phyloP scores from a whole-genome alignment of 1,284 basidiomycete genomes.

The Coniophora puteana region DNA sequence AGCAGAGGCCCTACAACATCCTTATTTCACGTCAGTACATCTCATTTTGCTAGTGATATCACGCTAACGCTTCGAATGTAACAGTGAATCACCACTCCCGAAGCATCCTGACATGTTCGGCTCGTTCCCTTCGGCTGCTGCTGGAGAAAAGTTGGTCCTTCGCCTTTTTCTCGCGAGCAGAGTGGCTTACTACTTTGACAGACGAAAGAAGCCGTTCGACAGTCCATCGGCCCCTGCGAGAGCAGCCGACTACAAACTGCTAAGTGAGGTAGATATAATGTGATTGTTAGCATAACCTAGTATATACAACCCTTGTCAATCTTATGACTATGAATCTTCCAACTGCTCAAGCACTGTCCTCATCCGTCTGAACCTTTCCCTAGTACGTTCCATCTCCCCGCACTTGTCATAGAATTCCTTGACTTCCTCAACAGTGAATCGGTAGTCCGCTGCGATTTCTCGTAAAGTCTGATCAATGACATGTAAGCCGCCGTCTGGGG shows the following conservation, averaged over 20 bases:
- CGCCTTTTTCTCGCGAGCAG: not conserved
- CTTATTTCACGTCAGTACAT: slow-evolving; percentile 80
- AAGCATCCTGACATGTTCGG: slow-evolving; percentile 98
- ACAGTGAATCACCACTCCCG: slow-evolving; percentile 87
- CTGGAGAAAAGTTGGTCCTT: slow-evolving; percentile 83
- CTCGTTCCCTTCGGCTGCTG: slow-evolving; percentile 95
- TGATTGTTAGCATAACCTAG: slow-evolving; percentile 10
- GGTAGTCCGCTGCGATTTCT: slow-evolving; percentile 59
- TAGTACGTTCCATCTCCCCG: slow-evolving; percentile 63
- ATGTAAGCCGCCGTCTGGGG: slow-evolving; percentile 38
- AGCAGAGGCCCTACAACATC: slow-evolving; percentile 85
- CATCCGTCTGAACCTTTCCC: slow-evolving; percentile 61
- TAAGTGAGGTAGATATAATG: slow-evolving; percentile 29
- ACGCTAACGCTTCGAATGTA: slow-evolving; percentile 8
- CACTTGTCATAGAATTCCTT: slow-evolving; percentile 69
- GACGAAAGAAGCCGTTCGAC: slow-evolving; percentile 71
- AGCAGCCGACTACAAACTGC: slow-evolving; percentile 58
- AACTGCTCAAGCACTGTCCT: slow-evolving; percentile 47
- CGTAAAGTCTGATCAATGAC: slow-evolving; percentile 58
- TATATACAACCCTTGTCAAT: not conserved
- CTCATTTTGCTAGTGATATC: not conserved
- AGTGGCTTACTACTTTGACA: slow-evolving; percentile 24
- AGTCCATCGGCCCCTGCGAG: slow-evolving; percentile 75
- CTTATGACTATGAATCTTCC: slow-evolving; percentile 22
- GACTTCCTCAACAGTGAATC: slow-evolving; percentile 70